Evolutionary conservation across 768 basidiomycete genomes (phyloP).

Genomic region (Boletus vermiculosoides): DNA sequence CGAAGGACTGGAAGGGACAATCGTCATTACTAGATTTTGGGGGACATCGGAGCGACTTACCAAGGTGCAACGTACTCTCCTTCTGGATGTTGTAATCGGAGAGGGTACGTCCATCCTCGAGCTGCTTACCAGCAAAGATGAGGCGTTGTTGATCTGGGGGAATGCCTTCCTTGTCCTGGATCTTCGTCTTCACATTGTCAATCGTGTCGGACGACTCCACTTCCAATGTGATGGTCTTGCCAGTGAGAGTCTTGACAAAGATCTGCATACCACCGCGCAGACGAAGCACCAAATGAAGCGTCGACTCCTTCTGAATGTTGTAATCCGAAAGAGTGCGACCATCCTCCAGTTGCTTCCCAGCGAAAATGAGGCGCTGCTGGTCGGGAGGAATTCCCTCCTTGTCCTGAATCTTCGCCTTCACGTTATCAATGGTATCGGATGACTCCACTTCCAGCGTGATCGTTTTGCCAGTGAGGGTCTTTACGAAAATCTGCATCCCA

Average conservation of each 20-base stretch:
- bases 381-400: constrained; percentile 81
- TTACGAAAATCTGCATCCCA: constrained; percentile 90
- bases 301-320: constrained; percentile 83
- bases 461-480: constrained; percentile 87
- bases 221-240: constrained; percentile 75
- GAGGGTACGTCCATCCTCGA: constrained; percentile 75
- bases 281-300: constrained; percentile 72
- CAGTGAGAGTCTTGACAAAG: constrained; percentile 69
- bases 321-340: constrained; percentile 84
- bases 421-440: constrained; percentile 90
- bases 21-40: not conserved
- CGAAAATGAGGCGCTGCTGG: constrained; percentile 89
- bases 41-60: constrained; percentile 12
- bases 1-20: constrained; percentile 51
- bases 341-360: constrained; percentile 93
- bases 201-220: constrained; percentile 77
- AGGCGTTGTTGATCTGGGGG: constrained; percentile 76
- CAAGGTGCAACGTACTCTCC: constrained; percentile 67
- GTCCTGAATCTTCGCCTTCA: constrained; percentile 80
- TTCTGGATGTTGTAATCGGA: constrained; percentile 80
- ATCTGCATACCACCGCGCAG: constrained; percentile 73
- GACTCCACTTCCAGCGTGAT: constrained; percentile 94
- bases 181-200: constrained; percentile 75
- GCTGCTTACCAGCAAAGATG: constrained; percentile 80
- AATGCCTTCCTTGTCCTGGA: constrained; percentile 80